phyloP scores from a whole-genome alignment of 441 rosid species.

The Arabidopsis lyrata region DNA sequence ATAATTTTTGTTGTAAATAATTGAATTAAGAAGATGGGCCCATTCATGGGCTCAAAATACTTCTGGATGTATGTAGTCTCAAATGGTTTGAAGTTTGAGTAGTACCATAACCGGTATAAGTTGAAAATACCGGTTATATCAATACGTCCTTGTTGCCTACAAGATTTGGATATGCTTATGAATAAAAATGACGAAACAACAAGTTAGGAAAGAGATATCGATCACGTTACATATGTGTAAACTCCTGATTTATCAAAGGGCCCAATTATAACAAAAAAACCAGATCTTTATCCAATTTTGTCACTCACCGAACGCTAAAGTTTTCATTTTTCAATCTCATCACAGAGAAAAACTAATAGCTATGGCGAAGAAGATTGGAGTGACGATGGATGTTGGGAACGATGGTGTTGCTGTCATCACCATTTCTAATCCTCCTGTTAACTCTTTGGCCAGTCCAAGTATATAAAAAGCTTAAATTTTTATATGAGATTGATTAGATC shows the following conservation, averaged over 20 bases:
- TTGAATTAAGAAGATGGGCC: too few species aligned
- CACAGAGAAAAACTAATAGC: slow-evolving; percentile 7
- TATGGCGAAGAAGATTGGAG: slow-evolving; percentile 65
- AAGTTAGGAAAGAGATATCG: slow-evolving; percentile 22
- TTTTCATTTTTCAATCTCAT: slow-evolving; percentile 6
- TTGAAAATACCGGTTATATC: too few species aligned
- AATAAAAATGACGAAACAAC: slow-evolving; percentile 15
- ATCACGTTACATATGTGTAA: background rate
- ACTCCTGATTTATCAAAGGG: slow-evolving; percentile 4
- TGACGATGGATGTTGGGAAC: slow-evolving; percentile 73
- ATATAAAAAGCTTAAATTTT: slow-evolving; percentile 20
- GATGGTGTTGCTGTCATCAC: slow-evolving; percentile 94
- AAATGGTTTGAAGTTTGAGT: too few species aligned
- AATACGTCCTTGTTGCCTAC: background rate
- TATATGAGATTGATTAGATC: background rate
- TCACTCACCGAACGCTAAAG: background rate
- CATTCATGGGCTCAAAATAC: too few species aligned
- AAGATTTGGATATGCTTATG: slow-evolving; percentile 1
- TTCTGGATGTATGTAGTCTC: too few species aligned
- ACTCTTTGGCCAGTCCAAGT: slow-evolving; percentile 83
- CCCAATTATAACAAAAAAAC: background rate
- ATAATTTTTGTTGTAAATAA: too few species aligned
- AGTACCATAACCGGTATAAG: too few species aligned
- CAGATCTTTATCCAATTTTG: slow-evolving; percentile 17
- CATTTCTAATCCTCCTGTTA: slow-evolving; percentile 90